phyloP scores from a whole-genome alignment of 1,139 yeast species.

The Suhomyces yuchorum region DNA sequence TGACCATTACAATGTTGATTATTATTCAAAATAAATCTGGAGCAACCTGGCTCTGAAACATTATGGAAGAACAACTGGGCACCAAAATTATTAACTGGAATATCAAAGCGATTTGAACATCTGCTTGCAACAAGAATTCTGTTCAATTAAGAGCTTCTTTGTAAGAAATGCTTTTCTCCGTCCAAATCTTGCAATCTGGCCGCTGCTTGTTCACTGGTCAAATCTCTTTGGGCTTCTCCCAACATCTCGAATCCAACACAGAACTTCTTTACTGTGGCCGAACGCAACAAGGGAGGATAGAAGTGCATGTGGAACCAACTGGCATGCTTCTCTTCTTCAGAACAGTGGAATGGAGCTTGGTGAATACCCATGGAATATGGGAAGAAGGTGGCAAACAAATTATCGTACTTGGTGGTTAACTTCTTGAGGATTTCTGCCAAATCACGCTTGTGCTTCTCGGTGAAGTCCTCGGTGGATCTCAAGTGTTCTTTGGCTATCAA shows the following conservation, averaged over 20 bases:
- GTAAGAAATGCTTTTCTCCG: constrained; percentile 40
- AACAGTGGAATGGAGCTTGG: constrained; percentile 61
- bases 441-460: constrained; percentile 51
- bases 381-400: constrained; percentile 67
- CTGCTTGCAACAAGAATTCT: too few species aligned
- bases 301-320: constrained; percentile 79
- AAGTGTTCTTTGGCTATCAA: constrained; percentile 59
- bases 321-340: constrained; percentile 36
- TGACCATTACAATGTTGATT: not conserved
- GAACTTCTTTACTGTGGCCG: constrained; percentile 76
- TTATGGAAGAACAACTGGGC: too few species aligned
- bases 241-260: constrained; percentile 78
- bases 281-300: constrained; percentile 74
- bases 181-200: constrained; percentile 50
- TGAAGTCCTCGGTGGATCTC: constrained; percentile 53
- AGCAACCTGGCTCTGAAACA: not conserved
- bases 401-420: constrained; percentile 70
- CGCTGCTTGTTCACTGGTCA: constrained; percentile 78
- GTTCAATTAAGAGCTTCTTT: too few species aligned
- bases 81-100: too few species aligned
- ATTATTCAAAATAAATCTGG: not conserved
- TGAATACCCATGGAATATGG: constrained; percentile 85
- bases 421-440: constrained; percentile 57
- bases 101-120: too few species aligned
- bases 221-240: constrained; percentile 78